Evolutionary conservation across 495 filamentous ascomycete species (phyloP), one percentile per base, ranked within the genome.

Genomic region (Delitschia confertaspora): DNA sequence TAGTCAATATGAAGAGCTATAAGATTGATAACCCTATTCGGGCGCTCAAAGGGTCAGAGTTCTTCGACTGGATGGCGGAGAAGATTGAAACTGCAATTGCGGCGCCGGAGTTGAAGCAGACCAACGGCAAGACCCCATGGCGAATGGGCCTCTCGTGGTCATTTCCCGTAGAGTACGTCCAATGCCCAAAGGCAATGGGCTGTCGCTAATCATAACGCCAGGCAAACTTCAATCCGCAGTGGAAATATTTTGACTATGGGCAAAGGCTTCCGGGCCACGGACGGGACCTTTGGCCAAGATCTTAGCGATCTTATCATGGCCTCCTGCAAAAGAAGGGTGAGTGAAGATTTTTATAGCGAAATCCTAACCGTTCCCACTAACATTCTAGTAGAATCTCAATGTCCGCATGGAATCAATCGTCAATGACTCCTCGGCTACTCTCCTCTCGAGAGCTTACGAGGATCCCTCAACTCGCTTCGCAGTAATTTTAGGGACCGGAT

Each of bases 41-140:
- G 44, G 47, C 67, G 19, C 55, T 81, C 45, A 60, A 70, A 38
- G 78, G 75, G 0, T 67, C 66, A 0, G 57, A 57, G 0, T 82
- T 83, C 57, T 83, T 82, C 45, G 78, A 82, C 50, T 83, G 79
- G 79, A 78, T 83, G 69, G 79, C 79, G 3, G 63, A 61, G 24
- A 64, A 69, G 25, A 78, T 83, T 30, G 47, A 56, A 32, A 69
- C 78, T n/a, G 63, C 67, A n/a, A 64, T 80, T 56, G 42, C 60
- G 0, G 62, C 59, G 21, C 49, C 57, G 7, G 51, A 63, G 22
- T 43, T 49, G 13, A 44, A 56, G 33, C 39, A 35, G 49, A 48
- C 46, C 45, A 55, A 55, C 19, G 51, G 44, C 33, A 59, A 36
- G 20, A 46, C 38, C 8, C 26, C 68, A 0, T 56, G 81, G 33